phyloP scores from a whole-genome alignment of 2,329 filamentous ascomycete genomes.

The Elsinoe ampelina region DNA sequence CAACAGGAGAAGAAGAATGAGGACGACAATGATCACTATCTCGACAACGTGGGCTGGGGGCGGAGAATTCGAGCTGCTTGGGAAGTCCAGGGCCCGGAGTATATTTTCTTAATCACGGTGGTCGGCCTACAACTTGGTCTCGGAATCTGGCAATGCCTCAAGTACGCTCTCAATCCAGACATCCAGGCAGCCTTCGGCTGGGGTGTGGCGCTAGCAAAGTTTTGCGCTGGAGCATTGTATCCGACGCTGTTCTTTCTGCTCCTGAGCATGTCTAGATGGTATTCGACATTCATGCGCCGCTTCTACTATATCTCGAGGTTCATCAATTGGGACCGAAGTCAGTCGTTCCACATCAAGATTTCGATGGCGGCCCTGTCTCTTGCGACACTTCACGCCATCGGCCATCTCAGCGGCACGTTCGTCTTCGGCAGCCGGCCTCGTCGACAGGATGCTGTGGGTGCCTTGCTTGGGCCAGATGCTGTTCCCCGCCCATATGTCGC shows the following conservation, averaged over 20 bases:
- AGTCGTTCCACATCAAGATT: slow-evolving; percentile 48
- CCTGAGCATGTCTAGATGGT: slow-evolving; percentile 49
- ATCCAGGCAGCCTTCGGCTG: slow-evolving; percentile 46
- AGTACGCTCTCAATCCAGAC: slow-evolving; percentile 37
- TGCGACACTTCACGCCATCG: slow-evolving; percentile 45
- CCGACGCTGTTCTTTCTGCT: slow-evolving; percentile 51
- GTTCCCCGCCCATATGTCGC: slow-evolving; percentile 38
- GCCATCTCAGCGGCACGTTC: slow-evolving; percentile 46
- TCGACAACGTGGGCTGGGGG: slow-evolving; percentile 34
- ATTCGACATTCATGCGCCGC: slow-evolving; percentile 44
- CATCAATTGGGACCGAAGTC: slow-evolving; percentile 49
- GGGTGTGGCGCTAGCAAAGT: slow-evolving; percentile 49
- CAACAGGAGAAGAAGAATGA: slow-evolving; percentile 46
- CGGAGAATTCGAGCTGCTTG: slow-evolving; percentile 44
- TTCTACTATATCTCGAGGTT: slow-evolving; percentile 45
- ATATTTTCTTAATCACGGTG: slow-evolving; percentile 42
- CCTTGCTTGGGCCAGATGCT: slow-evolving; percentile 36
- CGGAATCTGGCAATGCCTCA: slow-evolving; percentile 48
- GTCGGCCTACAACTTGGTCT: slow-evolving; percentile 41
- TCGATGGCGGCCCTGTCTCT: slow-evolving; percentile 43
- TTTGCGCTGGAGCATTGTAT: slow-evolving; percentile 46
- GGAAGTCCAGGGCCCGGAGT: slow-evolving; percentile 46
- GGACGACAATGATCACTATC: slow-evolving; percentile 39
- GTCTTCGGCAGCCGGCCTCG: slow-evolving; percentile 39
- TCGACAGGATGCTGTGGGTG: slow-evolving; percentile 38